Evolutionary conservation across 441 rosid species (phyloP).

Genomic region (Aquilaria agallochum): DNA sequence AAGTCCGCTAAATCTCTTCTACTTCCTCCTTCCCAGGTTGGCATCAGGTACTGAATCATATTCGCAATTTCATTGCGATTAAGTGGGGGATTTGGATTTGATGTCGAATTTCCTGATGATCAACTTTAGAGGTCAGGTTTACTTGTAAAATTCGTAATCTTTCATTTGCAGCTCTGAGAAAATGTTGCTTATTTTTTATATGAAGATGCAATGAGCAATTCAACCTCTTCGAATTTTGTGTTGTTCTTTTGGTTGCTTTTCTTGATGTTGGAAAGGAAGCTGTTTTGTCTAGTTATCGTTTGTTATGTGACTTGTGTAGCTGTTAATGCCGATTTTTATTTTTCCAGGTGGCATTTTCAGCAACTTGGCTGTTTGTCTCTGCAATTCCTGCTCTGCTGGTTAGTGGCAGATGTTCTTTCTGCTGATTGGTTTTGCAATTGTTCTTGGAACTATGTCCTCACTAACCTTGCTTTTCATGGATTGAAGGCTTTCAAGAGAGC

Average conservation of each 20-base stretch:
- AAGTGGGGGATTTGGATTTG: neutral
- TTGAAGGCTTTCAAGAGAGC: slow-evolving; percentile 75
- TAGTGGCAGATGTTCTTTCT: slow-evolving; percentile 12
- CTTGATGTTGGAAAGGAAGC: neutral
- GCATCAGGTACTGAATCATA: neutral
- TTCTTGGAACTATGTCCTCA: neutral
- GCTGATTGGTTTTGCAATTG: neutral
- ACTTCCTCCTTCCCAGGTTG: neutral
- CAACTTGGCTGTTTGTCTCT: slow-evolving; percentile 77
- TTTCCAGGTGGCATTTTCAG: slow-evolving; percentile 70
- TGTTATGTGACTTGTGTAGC: slow-evolving; percentile 3
- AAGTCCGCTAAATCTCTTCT: slow-evolving; percentile 12
- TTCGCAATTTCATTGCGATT: neutral
- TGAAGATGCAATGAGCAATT: neutral
- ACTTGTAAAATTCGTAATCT: neutral
- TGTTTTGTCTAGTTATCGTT: neutral
- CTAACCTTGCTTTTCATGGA: neutral
- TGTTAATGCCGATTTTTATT: neutral
- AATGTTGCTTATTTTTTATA: neutral
- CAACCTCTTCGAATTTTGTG: neutral
- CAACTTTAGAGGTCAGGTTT: too few relatives aligned
- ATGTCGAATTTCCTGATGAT: neutral
- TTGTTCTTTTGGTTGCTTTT: slow-evolving; percentile 7
- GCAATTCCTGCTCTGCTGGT: slow-evolving; percentile 88
- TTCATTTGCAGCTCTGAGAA: neutral